phyloP scores from a whole-genome alignment of 768 basidiomycete genomes.

The Grammothele lineata region DNA sequence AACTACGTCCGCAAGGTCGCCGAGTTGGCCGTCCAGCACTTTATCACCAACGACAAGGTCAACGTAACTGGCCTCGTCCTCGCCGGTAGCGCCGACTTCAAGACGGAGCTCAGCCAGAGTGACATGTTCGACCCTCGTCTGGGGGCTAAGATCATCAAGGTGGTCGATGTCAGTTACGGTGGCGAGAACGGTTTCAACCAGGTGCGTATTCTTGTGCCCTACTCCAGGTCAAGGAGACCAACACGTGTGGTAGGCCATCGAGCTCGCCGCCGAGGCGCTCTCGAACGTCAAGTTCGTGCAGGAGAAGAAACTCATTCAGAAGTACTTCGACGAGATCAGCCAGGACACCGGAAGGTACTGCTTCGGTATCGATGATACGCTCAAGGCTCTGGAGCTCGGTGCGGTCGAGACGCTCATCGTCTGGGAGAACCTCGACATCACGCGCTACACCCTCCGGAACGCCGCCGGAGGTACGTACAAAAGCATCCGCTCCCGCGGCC shows the following conservation, averaged over 20 bases:
- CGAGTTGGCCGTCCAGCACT: constrained; percentile 95
- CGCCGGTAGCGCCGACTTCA: constrained; percentile 97
- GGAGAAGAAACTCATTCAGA: constrained; percentile 96
- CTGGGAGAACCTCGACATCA: constrained; percentile 96
- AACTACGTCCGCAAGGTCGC: constrained; percentile 99
- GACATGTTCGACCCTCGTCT: constrained; percentile 94
- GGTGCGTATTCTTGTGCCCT: constrained; percentile 42
- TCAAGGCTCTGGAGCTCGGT: constrained; percentile 94
- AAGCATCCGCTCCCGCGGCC: neutral
- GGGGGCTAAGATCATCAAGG: constrained; percentile 90
- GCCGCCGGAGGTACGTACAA: constrained; percentile 72
- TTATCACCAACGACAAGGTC: constrained; percentile 96
- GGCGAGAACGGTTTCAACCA: constrained; percentile 99
- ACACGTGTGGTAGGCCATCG: constrained; percentile 67
- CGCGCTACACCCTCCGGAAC: constrained; percentile 84
- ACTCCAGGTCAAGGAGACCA: neutral
- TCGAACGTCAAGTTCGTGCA: constrained; percentile 99
- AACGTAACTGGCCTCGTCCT: constrained; percentile 95
- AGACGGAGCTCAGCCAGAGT: constrained; percentile 93
- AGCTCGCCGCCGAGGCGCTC: constrained; percentile 91
- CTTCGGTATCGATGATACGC: constrained; percentile 95
- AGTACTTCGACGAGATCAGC: constrained; percentile 99
- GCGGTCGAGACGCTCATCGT: constrained; percentile 97
- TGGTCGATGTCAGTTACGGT: constrained; percentile 98
- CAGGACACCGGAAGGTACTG: constrained; percentile 95